Conservation (phyloP, 2,329 filamentous ascomycete genomes). For the Aureobasidium vineae region DNA sequence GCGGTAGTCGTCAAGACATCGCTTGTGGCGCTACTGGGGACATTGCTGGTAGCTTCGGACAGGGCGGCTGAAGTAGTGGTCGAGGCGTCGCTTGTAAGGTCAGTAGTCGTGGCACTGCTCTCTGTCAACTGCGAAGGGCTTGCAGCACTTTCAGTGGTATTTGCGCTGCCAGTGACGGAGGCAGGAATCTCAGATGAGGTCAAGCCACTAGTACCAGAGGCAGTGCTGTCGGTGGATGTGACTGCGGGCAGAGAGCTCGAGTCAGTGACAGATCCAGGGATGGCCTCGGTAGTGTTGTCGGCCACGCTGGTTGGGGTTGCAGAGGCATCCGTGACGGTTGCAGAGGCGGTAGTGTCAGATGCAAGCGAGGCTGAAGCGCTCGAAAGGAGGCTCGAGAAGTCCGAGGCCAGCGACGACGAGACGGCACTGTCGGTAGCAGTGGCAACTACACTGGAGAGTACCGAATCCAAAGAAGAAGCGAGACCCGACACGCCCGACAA, state of each 20-base stretch:
- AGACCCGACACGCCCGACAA: conserved; percentile 37
- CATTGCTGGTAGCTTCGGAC: conserved; percentile 1
- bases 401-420: conserved; percentile 34
- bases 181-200: conserved; percentile 1
- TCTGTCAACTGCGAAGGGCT: not conserved
- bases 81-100: not conserved
- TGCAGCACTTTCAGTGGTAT: not conserved
- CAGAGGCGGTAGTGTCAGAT: conserved; percentile 29
- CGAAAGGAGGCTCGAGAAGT: conserved; percentile 36
- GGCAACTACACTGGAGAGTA: conserved; percentile 35
- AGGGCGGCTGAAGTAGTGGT: conserved; percentile 8
- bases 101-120: conserved; percentile 5
- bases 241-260: not conserved
- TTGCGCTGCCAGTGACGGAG: not conserved
- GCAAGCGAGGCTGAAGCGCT: conserved; percentile 35
- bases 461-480: conserved; percentile 34
- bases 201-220: not conserved
- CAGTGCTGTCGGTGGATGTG: conserved; percentile 8
- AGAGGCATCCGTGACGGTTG: conserved; percentile 7
- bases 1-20: conserved; percentile 15
- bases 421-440: conserved; percentile 34
- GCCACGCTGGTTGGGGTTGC: conserved; percentile 6
- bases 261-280: conserved; percentile 17
- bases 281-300: conserved; percentile 17
- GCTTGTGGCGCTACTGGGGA: not conserved